Evolutionary conservation across 495 filamentous ascomycete species (phyloP), one percentile per base, ranked within the genome.

Genomic region (Trichoderma asperelloides): DNA sequence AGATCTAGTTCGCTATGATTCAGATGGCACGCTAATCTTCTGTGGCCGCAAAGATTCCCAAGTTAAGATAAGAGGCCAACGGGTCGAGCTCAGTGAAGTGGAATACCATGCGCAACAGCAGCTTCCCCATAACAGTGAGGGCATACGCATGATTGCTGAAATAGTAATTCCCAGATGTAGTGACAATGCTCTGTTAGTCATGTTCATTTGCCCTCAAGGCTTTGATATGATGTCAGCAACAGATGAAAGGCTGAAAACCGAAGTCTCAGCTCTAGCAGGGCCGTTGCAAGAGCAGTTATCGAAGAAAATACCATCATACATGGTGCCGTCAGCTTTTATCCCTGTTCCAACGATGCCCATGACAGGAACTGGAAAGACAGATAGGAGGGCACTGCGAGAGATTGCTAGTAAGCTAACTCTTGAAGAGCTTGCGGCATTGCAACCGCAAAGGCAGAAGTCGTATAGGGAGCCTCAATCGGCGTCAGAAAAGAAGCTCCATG

Each of bases 1-100:
- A 0, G 75, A 77, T 69, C 69, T 77, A 15, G 75, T 81, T 1
- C 76, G 79, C 2, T 87, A 86, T 70, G 82, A 82, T 66, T 74
- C 76, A 9, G 82, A 86, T 68, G 33, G 33, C 5, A 37, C 33
- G 1, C 74, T 71, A 43, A 13, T 73, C 27, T 72, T 39, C 60
- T 6, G 41, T 18, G 63, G 63, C 12, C 23, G 63, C 12, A 65
- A 65, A 65, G 63, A 65, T 37, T n/a, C 71, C n/a, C 78, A 79
- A 64, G 75, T 78, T 45, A 78, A 79, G 70, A 65, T 78, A 7
- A 70, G 73, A 33, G 77, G 78, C 2, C 75, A 78, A 63, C 72
- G 78, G 4, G 70, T 79, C 4, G 77, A 79, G 69, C 67, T 78
- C 40, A 71, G 70, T 13, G 77, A 79, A 67, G 76, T 79, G 21